Evolutionary conservation across 306 rosid species (phyloP).

Genomic region (Fagus crenata): DNA sequence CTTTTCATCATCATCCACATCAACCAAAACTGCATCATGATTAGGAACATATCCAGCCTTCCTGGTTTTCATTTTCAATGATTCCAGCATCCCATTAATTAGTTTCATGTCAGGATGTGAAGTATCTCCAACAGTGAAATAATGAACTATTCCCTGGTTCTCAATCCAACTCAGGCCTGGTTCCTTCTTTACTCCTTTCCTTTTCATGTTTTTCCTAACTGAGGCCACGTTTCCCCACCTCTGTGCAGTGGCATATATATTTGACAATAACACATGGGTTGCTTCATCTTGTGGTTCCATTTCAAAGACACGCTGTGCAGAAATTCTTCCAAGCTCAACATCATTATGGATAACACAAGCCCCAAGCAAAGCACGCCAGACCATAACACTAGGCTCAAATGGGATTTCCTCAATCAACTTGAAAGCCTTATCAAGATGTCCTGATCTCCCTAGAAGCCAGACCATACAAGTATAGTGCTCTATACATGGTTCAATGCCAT

Average conservation of each 20-base stretch:
- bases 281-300: constrained; percentile 81
- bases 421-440: constrained; percentile 63
- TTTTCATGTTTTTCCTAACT: constrained; percentile 74
- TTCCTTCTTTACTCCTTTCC: constrained; percentile 73
- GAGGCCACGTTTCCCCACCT: constrained; percentile 67
- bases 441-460: constrained; percentile 58
- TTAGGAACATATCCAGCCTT: constrained; percentile 65
- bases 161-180: constrained; percentile 89
- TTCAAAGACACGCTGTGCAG: constrained; percentile 62
- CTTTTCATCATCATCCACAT: constrained; percentile 76
- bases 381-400: constrained; percentile 73
- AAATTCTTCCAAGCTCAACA: constrained; percentile 54
- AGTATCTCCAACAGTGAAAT: constrained; percentile 60
- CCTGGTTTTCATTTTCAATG: constrained; percentile 57
- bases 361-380: constrained; percentile 81
- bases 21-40: constrained; percentile 54
- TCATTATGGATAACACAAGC: constrained; percentile 75
- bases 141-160: constrained; percentile 57
- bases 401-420: constrained; percentile 66
- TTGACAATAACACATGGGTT: constrained; percentile 69
- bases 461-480: constrained; percentile 85
- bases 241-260: constrained; percentile 63
- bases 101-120: constrained; percentile 65
- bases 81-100: constrained; percentile 61
- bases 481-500: constrained; percentile 58